Evolutionary conservation across 257 asterid species (phyloP).

Genomic region (Striga asiatica): DNA sequence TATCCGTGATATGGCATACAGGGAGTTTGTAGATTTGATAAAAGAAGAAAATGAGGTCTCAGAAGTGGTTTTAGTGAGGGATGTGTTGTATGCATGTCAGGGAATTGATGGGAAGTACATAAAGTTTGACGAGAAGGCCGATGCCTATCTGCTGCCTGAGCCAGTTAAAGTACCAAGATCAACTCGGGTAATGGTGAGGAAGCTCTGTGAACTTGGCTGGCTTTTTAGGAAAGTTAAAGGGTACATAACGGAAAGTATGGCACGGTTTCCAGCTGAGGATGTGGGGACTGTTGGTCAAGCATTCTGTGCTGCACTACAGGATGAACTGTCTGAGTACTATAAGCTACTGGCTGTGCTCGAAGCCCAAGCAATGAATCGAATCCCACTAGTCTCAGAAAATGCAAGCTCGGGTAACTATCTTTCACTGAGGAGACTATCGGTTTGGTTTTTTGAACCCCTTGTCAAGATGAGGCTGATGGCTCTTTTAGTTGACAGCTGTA

Average conservation of each 20-base stretch:
- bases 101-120: slow-evolving; percentile 85
- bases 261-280: slow-evolving; percentile 67
- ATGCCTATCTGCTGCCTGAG: slow-evolving; percentile 65
- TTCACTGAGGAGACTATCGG: slow-evolving; percentile 78
- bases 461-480: slow-evolving; percentile 99
- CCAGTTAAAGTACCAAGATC: slow-evolving; percentile 54
- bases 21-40: slow-evolving; percentile 52
- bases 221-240: slow-evolving; percentile 84
- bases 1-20: slow-evolving; percentile 70
- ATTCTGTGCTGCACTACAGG: slow-evolving; percentile 93
- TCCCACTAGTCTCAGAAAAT: slow-evolving; percentile 70
- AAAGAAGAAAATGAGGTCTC: slow-evolving; percentile 87
- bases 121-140: slow-evolving; percentile 56
- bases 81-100: slow-evolving; percentile 87
- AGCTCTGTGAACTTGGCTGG: slow-evolving; percentile 94
- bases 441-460: slow-evolving; percentile 95
- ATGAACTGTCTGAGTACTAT: slow-evolving; percentile 77
- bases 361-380: slow-evolving; percentile 91
- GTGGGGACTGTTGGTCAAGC: slow-evolving; percentile 98
- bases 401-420: slow-evolving; percentile 62
- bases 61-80: slow-evolving; percentile 83
- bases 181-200: slow-evolving; percentile 53
- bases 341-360: slow-evolving; percentile 88
- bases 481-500: slow-evolving; percentile 87
- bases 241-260: slow-evolving; percentile 59